A percentile compares a stretch with the other conserved stretches of the same genome.
Evolutionary conservation across 2,329 filamentous ascomycete species (phyloP).

Genomic region (Xylariaceae sp.): DNA sequence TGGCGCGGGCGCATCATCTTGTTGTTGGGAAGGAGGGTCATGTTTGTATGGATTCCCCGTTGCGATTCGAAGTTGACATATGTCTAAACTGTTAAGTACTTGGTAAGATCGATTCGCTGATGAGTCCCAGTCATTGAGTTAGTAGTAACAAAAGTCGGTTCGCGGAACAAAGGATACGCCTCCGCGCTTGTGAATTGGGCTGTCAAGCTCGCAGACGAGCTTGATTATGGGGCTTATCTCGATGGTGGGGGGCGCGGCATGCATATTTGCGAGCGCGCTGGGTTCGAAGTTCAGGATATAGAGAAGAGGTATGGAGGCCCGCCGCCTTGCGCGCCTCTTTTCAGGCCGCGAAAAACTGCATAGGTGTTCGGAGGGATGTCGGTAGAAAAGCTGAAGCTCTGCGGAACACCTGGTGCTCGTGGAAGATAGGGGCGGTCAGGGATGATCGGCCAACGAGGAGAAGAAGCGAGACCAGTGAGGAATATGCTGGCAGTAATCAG

Average conservation of each 20-base stretch:
- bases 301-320: constrained; percentile 21
- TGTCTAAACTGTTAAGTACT: background rate
- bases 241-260: constrained; percentile 25
- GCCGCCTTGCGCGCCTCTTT: constrained; percentile 25
- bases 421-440: too few species aligned
- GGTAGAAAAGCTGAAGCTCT: too few species aligned
- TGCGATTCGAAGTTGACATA: background rate
- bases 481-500: too few species aligned
- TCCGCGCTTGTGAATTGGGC: constrained; percentile 22
- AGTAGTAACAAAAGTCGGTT: constrained; percentile 21
- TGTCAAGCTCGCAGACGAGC: constrained; percentile 21
- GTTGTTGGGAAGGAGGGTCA: constrained; percentile 25
- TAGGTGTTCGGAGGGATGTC: too few species aligned
- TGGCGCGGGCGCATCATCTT: constrained; percentile 24
- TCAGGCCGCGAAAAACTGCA: constrained; percentile 11
- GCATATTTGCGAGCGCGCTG: constrained; percentile 22
- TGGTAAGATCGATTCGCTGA: too few species aligned
- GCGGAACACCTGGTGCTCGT: too few species aligned
- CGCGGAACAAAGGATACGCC: constrained; percentile 22
- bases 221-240: constrained; percentile 23
- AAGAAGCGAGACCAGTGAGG: too few species aligned
- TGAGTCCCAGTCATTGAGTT: constrained; percentile 22
- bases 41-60: constrained; percentile 20
- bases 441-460: too few species aligned
- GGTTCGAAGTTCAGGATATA: constrained; percentile 24